These are phyloP conservation scores for Cordyceps farinosa DNA, from an alignment of 2,329 filamentous ascomycete genomes.

Conservation along the genomic window DNA sequence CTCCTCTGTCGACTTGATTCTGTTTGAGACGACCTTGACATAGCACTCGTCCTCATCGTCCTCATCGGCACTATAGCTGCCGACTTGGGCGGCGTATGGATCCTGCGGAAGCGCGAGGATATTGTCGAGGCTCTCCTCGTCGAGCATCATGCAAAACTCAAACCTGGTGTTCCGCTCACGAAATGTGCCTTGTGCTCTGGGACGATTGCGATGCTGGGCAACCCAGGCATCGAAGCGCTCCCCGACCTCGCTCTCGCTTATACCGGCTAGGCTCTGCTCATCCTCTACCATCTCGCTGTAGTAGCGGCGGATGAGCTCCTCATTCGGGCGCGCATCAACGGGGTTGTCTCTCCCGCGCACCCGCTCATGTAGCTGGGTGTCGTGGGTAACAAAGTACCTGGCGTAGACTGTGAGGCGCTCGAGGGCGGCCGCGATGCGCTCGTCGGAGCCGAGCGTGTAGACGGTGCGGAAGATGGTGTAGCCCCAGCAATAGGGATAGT, in stretches of 20 bases:
- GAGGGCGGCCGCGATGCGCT: slow-evolving; percentile 19
- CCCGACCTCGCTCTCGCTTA: slow-evolving; percentile 20
- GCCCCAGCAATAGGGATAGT: slow-evolving; percentile 25
- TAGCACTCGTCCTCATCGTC: slow-evolving; percentile 14
- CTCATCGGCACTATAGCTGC: not conserved
- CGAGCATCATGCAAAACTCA: slow-evolving; percentile 23
- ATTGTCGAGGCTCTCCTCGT: slow-evolving; percentile 24
- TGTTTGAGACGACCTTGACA: slow-evolving; percentile 22
- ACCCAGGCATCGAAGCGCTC: slow-evolving; percentile 22
- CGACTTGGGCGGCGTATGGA: slow-evolving; percentile 4
- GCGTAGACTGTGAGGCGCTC: slow-evolving; percentile 22
- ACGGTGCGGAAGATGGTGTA: slow-evolving; percentile 25
- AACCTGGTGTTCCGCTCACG: slow-evolving; percentile 20
- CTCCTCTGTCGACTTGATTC: slow-evolving; percentile 13
- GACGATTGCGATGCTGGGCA: slow-evolving; percentile 11
- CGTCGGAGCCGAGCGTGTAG: slow-evolving; percentile 22
- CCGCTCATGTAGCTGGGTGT: slow-evolving; percentile 7
- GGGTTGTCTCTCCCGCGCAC: not conserved
- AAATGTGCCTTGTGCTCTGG: not conserved
- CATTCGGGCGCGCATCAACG: slow-evolving; percentile 15
- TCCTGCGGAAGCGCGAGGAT: slow-evolving; percentile 24
- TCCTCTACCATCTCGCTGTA: slow-evolving; percentile 23
- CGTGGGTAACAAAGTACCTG: slow-evolving; percentile 16
- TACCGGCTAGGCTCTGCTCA: slow-evolving; percentile 17
- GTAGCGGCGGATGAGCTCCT: slow-evolving; percentile 23